A percentile compares a stretch with the other conserved stretches of the same genome.
These are phyloP conservation scores for Suillus decipiens DNA, from an alignment of 768 basidiomycete species.

Conservation along the genomic window DNA sequence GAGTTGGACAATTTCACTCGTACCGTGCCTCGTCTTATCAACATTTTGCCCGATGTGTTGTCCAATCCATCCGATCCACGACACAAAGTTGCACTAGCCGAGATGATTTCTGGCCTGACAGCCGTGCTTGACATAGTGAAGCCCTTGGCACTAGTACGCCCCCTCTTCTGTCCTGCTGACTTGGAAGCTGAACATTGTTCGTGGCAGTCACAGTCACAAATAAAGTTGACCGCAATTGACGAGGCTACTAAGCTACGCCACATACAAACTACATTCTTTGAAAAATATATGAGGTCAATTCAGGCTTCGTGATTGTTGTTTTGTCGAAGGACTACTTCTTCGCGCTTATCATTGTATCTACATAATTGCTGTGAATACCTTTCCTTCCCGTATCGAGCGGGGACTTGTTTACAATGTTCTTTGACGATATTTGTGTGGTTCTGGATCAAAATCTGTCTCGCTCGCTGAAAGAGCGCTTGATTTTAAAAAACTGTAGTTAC, in stretches of 20 bases:
- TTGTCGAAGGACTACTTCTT: background rate
- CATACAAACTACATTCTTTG: slow-evolving; percentile 62
- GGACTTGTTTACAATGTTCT: background rate
- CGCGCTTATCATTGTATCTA: slow-evolving; percentile 1
- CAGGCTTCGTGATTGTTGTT: slow-evolving; percentile 29
- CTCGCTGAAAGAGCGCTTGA: background rate
- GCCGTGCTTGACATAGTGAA: slow-evolving; percentile 57
- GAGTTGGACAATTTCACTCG: slow-evolving; percentile 65
- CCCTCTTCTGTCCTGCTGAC: slow-evolving; percentile 8
- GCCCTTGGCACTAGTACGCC: slow-evolving; percentile 62
- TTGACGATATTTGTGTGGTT: background rate
- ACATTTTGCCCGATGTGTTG: slow-evolving; percentile 67
- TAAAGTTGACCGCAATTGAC: slow-evolving; percentile 49
- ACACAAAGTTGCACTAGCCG: slow-evolving; percentile 69
- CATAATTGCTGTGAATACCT: background rate
- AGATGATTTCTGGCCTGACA: slow-evolving; percentile 70
- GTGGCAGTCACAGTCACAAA: slow-evolving; percentile 40
- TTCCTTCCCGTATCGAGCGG: background rate
- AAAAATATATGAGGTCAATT: slow-evolving; percentile 65
- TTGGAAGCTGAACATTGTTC: slow-evolving; percentile 2
- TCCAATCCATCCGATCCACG: slow-evolving; percentile 57
- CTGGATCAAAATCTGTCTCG: background rate
- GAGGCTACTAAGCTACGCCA: slow-evolving; percentile 63
- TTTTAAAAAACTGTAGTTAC: background rate
- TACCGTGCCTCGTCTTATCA: slow-evolving; percentile 64